Base-by-base conservation (phyloP, 2,329 filamentous ascomycete species). In the Diaporthe citri region DNA sequence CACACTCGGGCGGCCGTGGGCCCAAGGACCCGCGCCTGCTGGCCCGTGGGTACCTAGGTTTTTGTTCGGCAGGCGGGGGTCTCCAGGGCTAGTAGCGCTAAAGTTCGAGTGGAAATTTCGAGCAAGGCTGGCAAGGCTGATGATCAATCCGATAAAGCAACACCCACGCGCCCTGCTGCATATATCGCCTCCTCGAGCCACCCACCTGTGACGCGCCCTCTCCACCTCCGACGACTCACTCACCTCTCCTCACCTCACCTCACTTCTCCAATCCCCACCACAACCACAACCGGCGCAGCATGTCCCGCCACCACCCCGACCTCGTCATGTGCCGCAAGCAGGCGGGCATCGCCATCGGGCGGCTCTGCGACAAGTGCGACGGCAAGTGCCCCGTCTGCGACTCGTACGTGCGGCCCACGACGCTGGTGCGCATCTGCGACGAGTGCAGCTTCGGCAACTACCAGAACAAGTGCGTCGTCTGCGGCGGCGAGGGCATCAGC, bases 301-400 rank as follows among this genome's bases (percentile, higher is more conserved):
- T 97, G 95, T 97, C 95, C 82, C 95, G 95, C 87, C 95, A 97
- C 90, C 95, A 98, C 85, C 96, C 96, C 85, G 97, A 99, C 89
- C 93, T 99, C 79, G 97, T 99, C 81, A 98, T 98, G 96, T 99
- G 97, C 91, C 96, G 96, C 88, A 99, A 99, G 88, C 96, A 98
- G 85, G 90, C 96, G 76, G 97, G 97, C 86, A 98, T 98, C 84
- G 94, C 96, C 81, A 98, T 99, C 90, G 97, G 97, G 83, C 96
- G 97, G 74, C 94, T 99, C 83, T 99, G 97, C 90, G 97, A 99
- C 88, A 99, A 99, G 88, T 99, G 97, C 89, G 97, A 99, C 87
- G 97, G 97, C 85, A 99, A 99, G 88, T 99, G 97, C 82, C 97
- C 97, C 78, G 96, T 99, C 76, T 99, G 97, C 91, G 97, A 99